phyloP scores from a whole-genome alignment of 495 filamentous ascomycete genomes.

The Daldinia concentrica region DNA sequence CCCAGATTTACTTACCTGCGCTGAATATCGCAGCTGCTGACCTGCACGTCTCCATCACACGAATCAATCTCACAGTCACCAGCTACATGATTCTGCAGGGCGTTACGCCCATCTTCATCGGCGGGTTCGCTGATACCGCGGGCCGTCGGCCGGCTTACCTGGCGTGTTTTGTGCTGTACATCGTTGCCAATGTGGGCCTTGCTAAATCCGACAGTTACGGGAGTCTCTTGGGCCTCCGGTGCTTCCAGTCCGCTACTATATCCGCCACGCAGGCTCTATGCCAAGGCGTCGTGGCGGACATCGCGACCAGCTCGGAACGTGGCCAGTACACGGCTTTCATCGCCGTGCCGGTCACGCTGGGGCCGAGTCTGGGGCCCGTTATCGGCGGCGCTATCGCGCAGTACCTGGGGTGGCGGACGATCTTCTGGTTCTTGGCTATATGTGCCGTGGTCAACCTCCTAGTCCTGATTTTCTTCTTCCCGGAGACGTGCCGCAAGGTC shows the following conservation, averaged over 20 bases:
- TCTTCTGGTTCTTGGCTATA: conserved; percentile 75
- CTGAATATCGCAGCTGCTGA: conserved; percentile 63
- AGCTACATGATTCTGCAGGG: conserved; percentile 69
- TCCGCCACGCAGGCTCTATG: conserved; percentile 62
- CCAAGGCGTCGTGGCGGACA: conserved; percentile 66
- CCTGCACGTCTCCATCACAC: conserved; percentile 58
- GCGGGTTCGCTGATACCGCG: conserved; percentile 62
- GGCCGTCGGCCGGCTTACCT: conserved; percentile 67
- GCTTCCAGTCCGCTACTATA: conserved; percentile 64
- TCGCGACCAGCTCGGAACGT: conserved; percentile 61
- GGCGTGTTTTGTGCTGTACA: conserved; percentile 64
- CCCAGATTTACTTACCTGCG: conserved; percentile 76
- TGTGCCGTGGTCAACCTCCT: conserved; percentile 54
- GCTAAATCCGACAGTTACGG: conserved; percentile 60
- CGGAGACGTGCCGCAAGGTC: conserved; percentile 69
- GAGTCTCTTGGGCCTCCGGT: conserved; percentile 62
- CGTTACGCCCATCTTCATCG: conserved; percentile 65
- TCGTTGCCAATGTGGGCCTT: conserved; percentile 64
- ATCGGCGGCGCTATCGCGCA: conserved; percentile 69
- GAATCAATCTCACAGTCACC: conserved; percentile 71
- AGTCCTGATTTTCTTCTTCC: conserved; percentile 58
- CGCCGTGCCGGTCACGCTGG: conserved; percentile 51
- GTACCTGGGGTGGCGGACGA: conserved; percentile 70
- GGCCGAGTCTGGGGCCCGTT: conserved; percentile 66
- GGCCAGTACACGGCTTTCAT: conserved; percentile 58